Evolutionary conservation across 345 rosid genomes (phyloP), one percentile per base, ranked within the genome.

Genomic region (Noccaea bulbosa): DNA sequence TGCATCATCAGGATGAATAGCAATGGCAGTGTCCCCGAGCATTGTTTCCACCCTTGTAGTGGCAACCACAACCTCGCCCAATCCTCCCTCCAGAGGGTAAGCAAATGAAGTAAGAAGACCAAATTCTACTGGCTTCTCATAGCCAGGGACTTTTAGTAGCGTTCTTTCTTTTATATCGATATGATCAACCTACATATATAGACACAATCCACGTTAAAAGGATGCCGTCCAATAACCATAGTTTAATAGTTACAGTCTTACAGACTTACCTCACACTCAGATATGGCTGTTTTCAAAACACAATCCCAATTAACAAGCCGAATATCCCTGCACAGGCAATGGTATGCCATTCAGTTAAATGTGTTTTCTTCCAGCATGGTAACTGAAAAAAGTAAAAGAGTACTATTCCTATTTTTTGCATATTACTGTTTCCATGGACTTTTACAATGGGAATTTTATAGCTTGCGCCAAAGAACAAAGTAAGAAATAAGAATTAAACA

Each of bases 21-120:
- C 99, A 75, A 94, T 85, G 34, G 99, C 98, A 37, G 91, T 89
- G 71, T 94, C 99, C 55, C 99, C 98, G 63, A 94, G 92, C 98
- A 94, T 94, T 16, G 98, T 94, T 77, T 94, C 99, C 73, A 94
- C 84, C 81, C 98, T 87, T 38, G 99, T 94, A 32, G 98, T 94
- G 78, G 99, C 99, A 62, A 94, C 96, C 75, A 94, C 87, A 70
- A 94, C 88, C 80, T 94, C 94, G 39, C 95, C 96, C 40, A 85
- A 75, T 35, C 77, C 91, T 59, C 80, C 95, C 62, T 89, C 98
- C 46, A 94, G 64, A 62, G 92, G 93, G 71, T 94, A 89, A 34
- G 98, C 98, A 81, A 94, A 94, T 16, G 88, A 89, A 8, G 93
- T 89, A 70, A 94, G 70, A 51, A 94, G 87, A 52, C 99, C 99